phyloP scores from a whole-genome alignment of 345 rosid genomes.

The Cochlearia excelsa region DNA sequence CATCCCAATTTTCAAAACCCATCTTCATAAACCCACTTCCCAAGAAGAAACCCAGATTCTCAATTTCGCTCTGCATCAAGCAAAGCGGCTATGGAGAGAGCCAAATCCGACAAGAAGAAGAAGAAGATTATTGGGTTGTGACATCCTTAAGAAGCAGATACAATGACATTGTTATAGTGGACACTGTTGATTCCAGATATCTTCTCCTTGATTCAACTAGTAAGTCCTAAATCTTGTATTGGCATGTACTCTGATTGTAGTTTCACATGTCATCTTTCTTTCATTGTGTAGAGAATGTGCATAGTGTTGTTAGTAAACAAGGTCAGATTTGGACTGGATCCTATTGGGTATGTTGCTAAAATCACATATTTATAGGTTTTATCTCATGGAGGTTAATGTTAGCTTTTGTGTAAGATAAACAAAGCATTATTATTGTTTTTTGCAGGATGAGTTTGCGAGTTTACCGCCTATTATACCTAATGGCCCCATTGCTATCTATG shows the following conservation, averaged over 20 bases:
- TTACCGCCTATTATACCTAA: slow-evolving; percentile 68
- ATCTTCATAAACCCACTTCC: slow-evolving; percentile 11
- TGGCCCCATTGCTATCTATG: slow-evolving; percentile 75
- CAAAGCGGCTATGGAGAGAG: slow-evolving; percentile 9
- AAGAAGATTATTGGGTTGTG: slow-evolving; percentile 52
- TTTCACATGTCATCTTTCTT: background rate
- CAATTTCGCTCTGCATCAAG: slow-evolving; percentile 29
- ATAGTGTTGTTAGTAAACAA: slow-evolving; percentile 65
- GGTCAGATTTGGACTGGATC: slow-evolving; percentile 67
- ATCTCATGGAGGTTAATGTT: background rate
- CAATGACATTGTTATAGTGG: slow-evolving; percentile 75
- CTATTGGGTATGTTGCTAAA: slow-evolving; percentile 58
- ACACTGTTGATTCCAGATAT: slow-evolving; percentile 56
- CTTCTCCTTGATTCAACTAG: slow-evolving; percentile 81
- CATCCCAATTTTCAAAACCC: slow-evolving; percentile 22
- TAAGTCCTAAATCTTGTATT: slow-evolving; percentile 16
- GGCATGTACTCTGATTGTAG: slow-evolving; percentile 6
- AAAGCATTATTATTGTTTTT: background rate
- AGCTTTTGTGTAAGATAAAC: background rate
- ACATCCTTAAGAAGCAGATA: slow-evolving; percentile 52
- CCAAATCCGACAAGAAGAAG: slow-evolving; percentile 25
- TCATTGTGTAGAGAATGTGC: slow-evolving; percentile 57
- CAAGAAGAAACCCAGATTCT: slow-evolving; percentile 29
- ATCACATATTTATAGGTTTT: background rate
- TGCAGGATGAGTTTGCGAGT: slow-evolving; percentile 75